A percentile compares a stretch with the other conserved stretches of the same genome.
Conservation (phyloP, 306 rosid genomes). For the Astragalus membranaceus region DNA sequence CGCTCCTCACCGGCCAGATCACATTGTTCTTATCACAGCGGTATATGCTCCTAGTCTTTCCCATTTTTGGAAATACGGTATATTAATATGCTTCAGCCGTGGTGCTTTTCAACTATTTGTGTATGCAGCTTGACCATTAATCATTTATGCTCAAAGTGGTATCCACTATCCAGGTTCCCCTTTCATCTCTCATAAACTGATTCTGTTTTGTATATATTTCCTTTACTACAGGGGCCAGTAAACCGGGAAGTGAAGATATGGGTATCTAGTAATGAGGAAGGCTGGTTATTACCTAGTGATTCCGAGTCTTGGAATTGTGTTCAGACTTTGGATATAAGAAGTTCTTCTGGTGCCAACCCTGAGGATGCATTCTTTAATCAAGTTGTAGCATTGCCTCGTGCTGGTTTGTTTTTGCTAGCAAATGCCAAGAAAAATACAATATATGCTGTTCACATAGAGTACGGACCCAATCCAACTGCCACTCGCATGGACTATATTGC, state of each 20-base stretch:
- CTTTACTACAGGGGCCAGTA: conserved; percentile 53
- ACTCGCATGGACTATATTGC: conserved; percentile 68
- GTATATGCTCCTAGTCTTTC: conserved; percentile 33
- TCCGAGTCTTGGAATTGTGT: conserved; percentile 65
- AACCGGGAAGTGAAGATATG: conserved; percentile 65
- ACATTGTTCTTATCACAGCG: conserved; percentile 66
- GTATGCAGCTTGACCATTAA: conserved; percentile 1
- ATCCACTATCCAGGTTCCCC: background rate
- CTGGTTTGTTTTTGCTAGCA: conserved; percentile 62
- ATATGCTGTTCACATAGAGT: conserved; percentile 65
- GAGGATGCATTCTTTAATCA: conserved; percentile 67
- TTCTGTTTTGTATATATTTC: background rate
- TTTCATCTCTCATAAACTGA: conserved; percentile 18
- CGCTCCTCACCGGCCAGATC: conserved; percentile 69
- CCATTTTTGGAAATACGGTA: conserved; percentile 9
- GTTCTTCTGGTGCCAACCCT: conserved; percentile 44
- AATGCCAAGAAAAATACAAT: conserved; percentile 77
- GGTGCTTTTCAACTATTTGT: conserved; percentile 9
- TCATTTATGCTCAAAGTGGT: background rate
- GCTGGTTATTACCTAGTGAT: conserved; percentile 71
- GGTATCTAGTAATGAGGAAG: conserved; percentile 62
- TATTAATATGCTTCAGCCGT: conserved; percentile 5
- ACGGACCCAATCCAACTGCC: conserved; percentile 64
- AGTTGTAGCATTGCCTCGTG: conserved; percentile 52
- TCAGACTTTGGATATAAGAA: conserved; percentile 54